Base-by-base conservation (phyloP, 2,329 filamentous ascomycete species). In the Sclerotinia minor region DNA sequence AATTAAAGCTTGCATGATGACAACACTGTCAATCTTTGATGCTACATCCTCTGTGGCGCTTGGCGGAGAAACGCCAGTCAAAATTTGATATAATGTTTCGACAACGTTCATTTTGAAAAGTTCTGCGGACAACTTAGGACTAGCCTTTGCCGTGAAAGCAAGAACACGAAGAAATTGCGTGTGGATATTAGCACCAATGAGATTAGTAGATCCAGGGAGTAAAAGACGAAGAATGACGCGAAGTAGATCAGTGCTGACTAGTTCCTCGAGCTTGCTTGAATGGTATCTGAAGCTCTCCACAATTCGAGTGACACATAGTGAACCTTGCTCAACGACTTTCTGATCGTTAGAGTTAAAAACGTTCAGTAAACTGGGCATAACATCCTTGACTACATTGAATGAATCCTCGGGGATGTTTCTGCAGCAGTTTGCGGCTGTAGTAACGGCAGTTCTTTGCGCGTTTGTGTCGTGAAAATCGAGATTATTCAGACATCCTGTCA, bases 1-100 rank as follows among this genome's bases (percentile, higher is more conserved):
- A 64, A 99, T 97, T 71, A 99, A 84, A 49, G 96, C 93, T 80
- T 99, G 95, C 96, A 99, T 99, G 75, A 99, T 95, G 57, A 99
- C 87, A 67, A 98, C 94, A 76, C 93, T 97, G 79, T 98, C 94
- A 71, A 98, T 90, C 79, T 96, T 97, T 49, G 87, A 90, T 41
- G 89, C 90, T 68, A 92, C 86, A 77, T 94, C 89, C 47, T 93
- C 89, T 1, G 85, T 89, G 45, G 90, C 91, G 70, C 83, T 86
- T 0, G 95, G 95, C 1, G 95, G 94, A 0, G 95, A 98, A 2
- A 99, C 92, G 26, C 95, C 95, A 0, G 95, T 98, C 61, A 99
- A 81, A 53, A 99, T 98, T 79, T 99, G 95, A 77, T 98, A 99
- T 2, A 99, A 83, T 0, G 95, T 99, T 79, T 98, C 95, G 35